Conservation (phyloP, 345 rosid species). For the Syzygium grande region DNA sequence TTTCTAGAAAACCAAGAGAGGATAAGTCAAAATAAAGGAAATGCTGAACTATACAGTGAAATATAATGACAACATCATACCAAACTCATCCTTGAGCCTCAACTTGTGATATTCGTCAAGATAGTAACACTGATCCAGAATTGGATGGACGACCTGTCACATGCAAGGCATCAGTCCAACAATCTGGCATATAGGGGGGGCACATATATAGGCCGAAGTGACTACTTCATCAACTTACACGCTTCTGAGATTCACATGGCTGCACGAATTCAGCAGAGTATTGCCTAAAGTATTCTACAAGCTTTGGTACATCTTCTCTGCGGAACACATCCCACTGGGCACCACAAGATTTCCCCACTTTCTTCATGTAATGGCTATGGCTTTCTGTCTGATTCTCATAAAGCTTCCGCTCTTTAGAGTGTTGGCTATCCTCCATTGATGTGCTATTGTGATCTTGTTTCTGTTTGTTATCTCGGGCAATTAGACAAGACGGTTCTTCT, state of each 20-base stretch:
- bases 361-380: slow-evolving; percentile 15
- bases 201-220: not conserved
- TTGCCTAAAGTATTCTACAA: slow-evolving; percentile 60
- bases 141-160: slow-evolving; percentile 69
- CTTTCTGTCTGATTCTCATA: slow-evolving; percentile 18
- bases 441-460: not conserved
- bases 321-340: slow-evolving; percentile 94
- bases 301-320: slow-evolving; percentile 78
- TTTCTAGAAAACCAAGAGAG: slow-evolving; percentile 29
- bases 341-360: slow-evolving; percentile 44
- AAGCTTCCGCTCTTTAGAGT: slow-evolving; percentile 10
- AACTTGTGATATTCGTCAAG: slow-evolving; percentile 63
- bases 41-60: not conserved
- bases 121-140: slow-evolving; percentile 77
- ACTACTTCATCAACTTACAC: slow-evolving; percentile 33
- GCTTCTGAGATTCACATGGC: slow-evolving; percentile 22
- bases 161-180: not conserved
- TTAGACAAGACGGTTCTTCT: slow-evolving; percentile 8
- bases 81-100: slow-evolving; percentile 82
- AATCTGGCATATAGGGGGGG: not conserved
- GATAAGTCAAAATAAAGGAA: not conserved
- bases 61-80: slow-evolving; percentile 25
- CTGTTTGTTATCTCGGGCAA: not conserved
- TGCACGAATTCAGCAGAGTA: slow-evolving; percentile 49
- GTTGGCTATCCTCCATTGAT: not conserved